Evolutionary conservation across 805 yeast genomes (phyloP).

Genomic region (Wickerhamomyces silvicola): DNA sequence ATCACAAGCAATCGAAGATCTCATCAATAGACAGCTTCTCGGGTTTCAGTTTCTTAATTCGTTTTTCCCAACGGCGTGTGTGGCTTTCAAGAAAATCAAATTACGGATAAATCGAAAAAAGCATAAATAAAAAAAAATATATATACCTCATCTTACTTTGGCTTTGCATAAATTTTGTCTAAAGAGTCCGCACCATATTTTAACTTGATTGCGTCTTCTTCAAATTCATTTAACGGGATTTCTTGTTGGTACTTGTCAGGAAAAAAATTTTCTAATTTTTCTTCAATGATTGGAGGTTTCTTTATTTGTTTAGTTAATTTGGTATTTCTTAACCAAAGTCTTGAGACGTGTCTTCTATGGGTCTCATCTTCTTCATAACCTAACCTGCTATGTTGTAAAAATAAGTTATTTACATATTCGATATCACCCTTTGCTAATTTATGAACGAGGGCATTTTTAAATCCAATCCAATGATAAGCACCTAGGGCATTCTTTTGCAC

Average conservation of each 20-base stretch:
- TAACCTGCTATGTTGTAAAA: conserved; percentile 2
- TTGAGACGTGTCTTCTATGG: conserved; percentile 2
- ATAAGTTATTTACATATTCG: conserved; percentile 3
- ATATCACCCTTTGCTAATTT: conserved; percentile 4
- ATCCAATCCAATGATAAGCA: conserved; percentile 4
- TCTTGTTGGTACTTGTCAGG: conserved; percentile 1
- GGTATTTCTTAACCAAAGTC: conserved; percentile 3
- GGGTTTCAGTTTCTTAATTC: no score
- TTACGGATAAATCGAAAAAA: no score
- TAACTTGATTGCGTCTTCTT: conserved; percentile 2
- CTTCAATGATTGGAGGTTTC: background rate
- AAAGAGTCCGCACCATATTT: background rate
- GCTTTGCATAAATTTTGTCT: conserved; percentile 3
- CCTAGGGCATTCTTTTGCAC: conserved; percentile 2
- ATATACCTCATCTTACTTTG: background rate
- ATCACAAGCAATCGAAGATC: conserved; percentile 11
- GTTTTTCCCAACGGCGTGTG: no score
- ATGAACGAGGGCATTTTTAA: conserved; percentile 1
- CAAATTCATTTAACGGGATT: conserved; percentile 3
- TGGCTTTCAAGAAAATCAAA: no score
- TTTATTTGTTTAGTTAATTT: background rate
- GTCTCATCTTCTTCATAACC: conserved; percentile 1
- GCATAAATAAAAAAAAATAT: no score
- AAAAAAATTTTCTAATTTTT: background rate
- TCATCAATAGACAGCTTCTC: no score